These are phyloP conservation scores for Cornus controversa DNA, from an alignment of 148 eudicot genomes.

Conservation along the genomic window DNA sequence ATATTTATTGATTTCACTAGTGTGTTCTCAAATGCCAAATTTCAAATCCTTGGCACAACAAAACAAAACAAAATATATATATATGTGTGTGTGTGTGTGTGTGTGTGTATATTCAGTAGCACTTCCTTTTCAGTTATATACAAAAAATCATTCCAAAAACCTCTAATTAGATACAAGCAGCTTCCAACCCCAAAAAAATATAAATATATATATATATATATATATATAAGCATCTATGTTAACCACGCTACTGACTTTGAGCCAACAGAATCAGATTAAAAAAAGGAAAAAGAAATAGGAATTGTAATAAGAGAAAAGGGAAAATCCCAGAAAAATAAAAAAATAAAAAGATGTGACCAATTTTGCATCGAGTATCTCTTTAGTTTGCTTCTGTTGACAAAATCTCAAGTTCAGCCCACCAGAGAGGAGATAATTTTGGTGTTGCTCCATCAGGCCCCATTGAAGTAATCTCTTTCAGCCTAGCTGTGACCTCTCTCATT, in stretches of 20 bases:
- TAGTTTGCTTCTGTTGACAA: slow-evolving; percentile 43
- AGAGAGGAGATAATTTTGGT: slow-evolving; percentile 76
- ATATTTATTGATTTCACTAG: not conserved
- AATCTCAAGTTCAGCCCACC: slow-evolving; percentile 97
- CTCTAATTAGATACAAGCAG: not conserved
- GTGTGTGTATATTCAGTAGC: not conserved
- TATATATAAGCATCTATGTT: not conserved
- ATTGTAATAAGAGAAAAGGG: not conserved
- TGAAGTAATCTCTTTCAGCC: slow-evolving; percentile 58
- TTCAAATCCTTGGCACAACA: not conserved
- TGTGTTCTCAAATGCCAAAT: not conserved
- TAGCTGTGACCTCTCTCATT: slow-evolving; percentile 52
- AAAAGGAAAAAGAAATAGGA: not conserved
- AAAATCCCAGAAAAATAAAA: too few species aligned
- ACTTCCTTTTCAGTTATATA: slow-evolving; percentile 8
- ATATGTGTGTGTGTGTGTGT: too few species aligned
- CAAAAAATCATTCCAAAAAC: too few species aligned
- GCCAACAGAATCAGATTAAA: not conserved
- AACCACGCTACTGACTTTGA: not conserved
- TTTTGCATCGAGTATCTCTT: not conserved
- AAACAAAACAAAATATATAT: not conserved
- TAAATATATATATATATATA: too few species aligned
- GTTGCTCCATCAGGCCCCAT: slow-evolving; percentile 68
- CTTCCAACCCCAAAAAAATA: not conserved
- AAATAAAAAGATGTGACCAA: too few species aligned